These are phyloP conservation scores for Kluyveromyces starmeri DNA, from an alignment of 805 yeast genomes.

Conservation along the genomic window DNA sequence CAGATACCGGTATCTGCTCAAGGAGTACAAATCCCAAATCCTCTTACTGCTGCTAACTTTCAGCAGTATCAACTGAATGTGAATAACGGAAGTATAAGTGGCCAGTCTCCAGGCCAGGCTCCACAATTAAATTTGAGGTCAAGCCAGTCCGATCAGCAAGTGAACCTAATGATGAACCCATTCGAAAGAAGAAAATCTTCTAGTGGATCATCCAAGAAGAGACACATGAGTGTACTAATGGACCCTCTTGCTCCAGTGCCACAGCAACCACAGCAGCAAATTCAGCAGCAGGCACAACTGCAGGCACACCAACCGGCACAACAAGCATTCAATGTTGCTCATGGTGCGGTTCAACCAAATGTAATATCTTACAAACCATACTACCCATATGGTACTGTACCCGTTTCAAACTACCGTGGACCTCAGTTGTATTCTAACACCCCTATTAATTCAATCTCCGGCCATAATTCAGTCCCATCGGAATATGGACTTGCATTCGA, in stretches of 20 bases:
- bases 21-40: not conserved
- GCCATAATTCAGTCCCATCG: constrained; percentile 3
- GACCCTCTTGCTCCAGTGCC: constrained; percentile 21
- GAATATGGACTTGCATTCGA: constrained; percentile 5
- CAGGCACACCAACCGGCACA: not conserved
- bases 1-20: not conserved
- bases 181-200: constrained; percentile 12
- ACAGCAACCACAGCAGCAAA: not conserved
- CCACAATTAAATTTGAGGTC: not conserved
- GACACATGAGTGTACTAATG: constrained; percentile 21
- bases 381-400: constrained; percentile 10
- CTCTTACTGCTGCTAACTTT: not conserved
- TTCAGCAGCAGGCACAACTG: not conserved
- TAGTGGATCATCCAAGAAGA: constrained; percentile 12
- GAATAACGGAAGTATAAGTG: not conserved
- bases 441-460: not conserved
- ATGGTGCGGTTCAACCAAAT: constrained; percentile 3
- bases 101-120: not conserved
- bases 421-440: constrained; percentile 6
- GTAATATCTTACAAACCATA: constrained; percentile 9
- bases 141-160: not conserved
- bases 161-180: constrained; percentile 17
- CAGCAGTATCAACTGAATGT: not conserved
- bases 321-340: not conserved
- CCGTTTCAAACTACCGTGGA: constrained; percentile 3